A percentile compares a stretch with the other conserved stretches of the same genome.
These are phyloP conservation scores for Cucurbita moschata DNA, from an alignment of 306 rosid genomes.

Conservation along the genomic window DNA sequence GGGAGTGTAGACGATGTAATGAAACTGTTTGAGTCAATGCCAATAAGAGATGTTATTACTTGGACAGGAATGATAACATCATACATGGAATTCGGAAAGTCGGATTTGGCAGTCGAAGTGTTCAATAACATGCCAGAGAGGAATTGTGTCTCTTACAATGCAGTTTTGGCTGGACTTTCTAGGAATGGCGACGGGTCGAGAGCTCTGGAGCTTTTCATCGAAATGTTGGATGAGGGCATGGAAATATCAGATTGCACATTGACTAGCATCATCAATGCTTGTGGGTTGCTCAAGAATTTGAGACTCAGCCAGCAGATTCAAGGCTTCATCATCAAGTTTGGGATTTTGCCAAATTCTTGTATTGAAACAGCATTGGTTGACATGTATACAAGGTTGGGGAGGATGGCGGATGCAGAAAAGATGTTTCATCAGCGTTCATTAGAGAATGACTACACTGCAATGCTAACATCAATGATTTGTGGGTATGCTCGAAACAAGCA, in stretches of 20 bases:
- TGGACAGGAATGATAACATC: conserved; percentile 59
- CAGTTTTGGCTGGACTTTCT: conserved; percentile 64
- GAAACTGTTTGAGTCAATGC: conserved; percentile 46
- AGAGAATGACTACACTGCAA: conserved; percentile 26
- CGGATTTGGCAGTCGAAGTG: conserved; percentile 36
- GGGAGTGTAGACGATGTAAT: conserved; percentile 33
- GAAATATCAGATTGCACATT: conserved; percentile 57
- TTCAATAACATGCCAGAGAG: conserved; percentile 58
- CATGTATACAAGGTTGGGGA: conserved; percentile 64
- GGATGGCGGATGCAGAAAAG: conserved; percentile 52
- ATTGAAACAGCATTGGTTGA: conserved; percentile 64
- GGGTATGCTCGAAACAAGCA: conserved; percentile 62
- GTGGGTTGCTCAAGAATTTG: conserved; percentile 42
- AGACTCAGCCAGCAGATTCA: conserved; percentile 50
- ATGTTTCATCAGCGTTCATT: conserved; percentile 40
- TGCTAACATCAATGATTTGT: conserved; percentile 65
- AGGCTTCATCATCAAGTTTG: conserved; percentile 54
- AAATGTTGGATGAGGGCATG: conserved; percentile 36
- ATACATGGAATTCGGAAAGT: conserved; percentile 50
- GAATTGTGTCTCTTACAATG: conserved; percentile 40
- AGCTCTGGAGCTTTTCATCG: conserved; percentile 39
- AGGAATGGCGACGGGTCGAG: conserved; percentile 38
- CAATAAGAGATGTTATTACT: conserved; percentile 45
- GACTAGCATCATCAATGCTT: conserved; percentile 44
- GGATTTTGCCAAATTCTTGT: conserved; percentile 41